Conservation (phyloP, 129 eudicot species). For the Lactuca sativa region DNA sequence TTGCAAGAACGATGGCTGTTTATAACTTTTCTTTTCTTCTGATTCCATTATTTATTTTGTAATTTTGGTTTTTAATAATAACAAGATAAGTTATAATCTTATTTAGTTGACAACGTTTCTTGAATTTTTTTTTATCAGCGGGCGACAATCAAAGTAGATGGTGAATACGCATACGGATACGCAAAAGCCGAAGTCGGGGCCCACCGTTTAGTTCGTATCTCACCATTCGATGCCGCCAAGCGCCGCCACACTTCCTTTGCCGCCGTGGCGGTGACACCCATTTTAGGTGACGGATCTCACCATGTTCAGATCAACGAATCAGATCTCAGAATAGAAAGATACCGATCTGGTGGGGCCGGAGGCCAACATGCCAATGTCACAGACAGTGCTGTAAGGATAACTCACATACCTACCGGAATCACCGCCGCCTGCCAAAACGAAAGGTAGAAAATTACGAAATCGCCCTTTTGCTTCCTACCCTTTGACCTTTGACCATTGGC, state of each 20-base stretch:
- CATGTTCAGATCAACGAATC: constrained; percentile 82
- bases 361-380: constrained; percentile 90
- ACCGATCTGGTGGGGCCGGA: constrained; percentile 89
- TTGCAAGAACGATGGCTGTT: background rate
- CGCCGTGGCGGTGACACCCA: constrained; percentile 92
- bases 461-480: background rate
- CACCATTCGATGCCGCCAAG: constrained; percentile 85
- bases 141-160: constrained; percentile 87
- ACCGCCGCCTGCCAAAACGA: constrained; percentile 79
- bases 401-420: constrained; percentile 77
- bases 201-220: constrained; percentile 82
- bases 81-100: too few relatives aligned
- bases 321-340: constrained; percentile 75
- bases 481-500: background rate
- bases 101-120: constrained; percentile 7
- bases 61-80: too few relatives aligned
- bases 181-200: constrained; percentile 96
- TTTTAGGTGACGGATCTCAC: constrained; percentile 69
- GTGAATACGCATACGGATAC: constrained; percentile 89
- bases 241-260: constrained; percentile 94
- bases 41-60: too few relatives aligned
- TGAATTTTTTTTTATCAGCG: constrained; percentile 37
- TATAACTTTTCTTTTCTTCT: too few relatives aligned
- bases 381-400: constrained; percentile 84
- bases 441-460: constrained; percentile 45